Evolutionary conservation across 1,284 basidiomycete genomes (phyloP).

Genomic region (Ustilago trichophora): DNA sequence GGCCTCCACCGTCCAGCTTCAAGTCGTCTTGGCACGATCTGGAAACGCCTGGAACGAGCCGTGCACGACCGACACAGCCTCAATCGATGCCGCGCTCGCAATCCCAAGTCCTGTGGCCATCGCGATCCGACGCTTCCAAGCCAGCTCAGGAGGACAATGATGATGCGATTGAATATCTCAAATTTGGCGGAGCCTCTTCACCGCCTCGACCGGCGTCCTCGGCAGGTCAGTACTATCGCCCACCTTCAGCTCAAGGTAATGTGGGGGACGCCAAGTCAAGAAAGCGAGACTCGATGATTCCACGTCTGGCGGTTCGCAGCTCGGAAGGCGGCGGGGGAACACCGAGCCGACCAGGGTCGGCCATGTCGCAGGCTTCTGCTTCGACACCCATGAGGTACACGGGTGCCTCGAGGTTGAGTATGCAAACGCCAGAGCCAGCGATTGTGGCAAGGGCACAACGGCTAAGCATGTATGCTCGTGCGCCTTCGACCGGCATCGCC

Average conservation of each 20-base stretch:
- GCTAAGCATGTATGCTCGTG: conserved; percentile 52
- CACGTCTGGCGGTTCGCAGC: conserved; percentile 36
- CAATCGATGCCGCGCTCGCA: conserved; percentile 38
- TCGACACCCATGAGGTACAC: conserved; percentile 38
- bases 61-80: background rate
- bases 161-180: conserved; percentile 35
- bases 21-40: conserved; percentile 37
- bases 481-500: conserved; percentile 38
- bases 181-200: conserved; percentile 9
- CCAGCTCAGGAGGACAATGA: conserved; percentile 5
- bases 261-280: conserved; percentile 33
- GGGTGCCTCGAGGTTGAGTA: conserved; percentile 45
- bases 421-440: conserved; percentile 62
- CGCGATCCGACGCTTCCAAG: background rate
- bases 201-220: conserved; percentile 33
- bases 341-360: conserved; percentile 49
- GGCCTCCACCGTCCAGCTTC: conserved; percentile 42
- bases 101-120: conserved; percentile 34
- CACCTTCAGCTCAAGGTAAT: conserved; percentile 43
- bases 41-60: conserved; percentile 1
- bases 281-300: conserved; percentile 51
- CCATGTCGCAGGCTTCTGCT: conserved; percentile 47
- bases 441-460: conserved; percentile 56
- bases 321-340: conserved; percentile 8
- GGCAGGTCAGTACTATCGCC: conserved; percentile 53